Conservation (phyloP, 305 asterid genomes). For the Fraxinus sp. region DNA sequence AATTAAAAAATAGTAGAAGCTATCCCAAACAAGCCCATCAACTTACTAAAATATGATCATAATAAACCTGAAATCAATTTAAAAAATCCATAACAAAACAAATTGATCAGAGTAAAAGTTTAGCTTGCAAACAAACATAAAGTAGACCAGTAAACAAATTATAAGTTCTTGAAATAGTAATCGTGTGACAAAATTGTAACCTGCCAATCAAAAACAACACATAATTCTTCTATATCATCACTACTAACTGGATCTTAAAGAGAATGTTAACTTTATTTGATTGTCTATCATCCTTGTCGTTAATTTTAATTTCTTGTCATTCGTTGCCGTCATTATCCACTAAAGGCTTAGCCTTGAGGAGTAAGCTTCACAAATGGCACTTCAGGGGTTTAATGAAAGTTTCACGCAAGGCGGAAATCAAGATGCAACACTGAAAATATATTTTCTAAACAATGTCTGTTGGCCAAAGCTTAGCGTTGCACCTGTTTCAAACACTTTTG, state of each 20-base stretch:
- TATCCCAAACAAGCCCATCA: not conserved
- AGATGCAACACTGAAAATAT: not conserved
- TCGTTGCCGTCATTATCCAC: not conserved
- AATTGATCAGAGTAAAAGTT: not conserved
- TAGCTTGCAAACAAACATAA: not conserved
- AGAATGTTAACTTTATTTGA: not conserved
- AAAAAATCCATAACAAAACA: not conserved
- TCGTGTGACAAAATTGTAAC: not conserved
- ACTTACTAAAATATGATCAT: not conserved
- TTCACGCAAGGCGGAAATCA: not conserved
- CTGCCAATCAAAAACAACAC: not conserved
- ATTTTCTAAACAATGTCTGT: not conserved
- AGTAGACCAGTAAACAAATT: not conserved
- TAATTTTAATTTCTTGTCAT: not conserved
- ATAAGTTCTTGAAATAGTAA: not conserved
- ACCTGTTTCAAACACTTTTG: not conserved
- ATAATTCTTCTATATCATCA: not conserved
- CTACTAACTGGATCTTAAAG: not conserved
- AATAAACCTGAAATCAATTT: not conserved
- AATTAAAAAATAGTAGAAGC: not conserved
- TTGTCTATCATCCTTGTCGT: not conserved
- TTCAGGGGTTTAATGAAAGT: not conserved
- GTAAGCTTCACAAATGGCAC: not conserved
- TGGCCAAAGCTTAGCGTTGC: not conserved
- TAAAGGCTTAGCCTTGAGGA: not conserved